Conservation (phyloP, 192 early-diverging fungal species). For the Lunasporangiospora selenospora region DNA sequence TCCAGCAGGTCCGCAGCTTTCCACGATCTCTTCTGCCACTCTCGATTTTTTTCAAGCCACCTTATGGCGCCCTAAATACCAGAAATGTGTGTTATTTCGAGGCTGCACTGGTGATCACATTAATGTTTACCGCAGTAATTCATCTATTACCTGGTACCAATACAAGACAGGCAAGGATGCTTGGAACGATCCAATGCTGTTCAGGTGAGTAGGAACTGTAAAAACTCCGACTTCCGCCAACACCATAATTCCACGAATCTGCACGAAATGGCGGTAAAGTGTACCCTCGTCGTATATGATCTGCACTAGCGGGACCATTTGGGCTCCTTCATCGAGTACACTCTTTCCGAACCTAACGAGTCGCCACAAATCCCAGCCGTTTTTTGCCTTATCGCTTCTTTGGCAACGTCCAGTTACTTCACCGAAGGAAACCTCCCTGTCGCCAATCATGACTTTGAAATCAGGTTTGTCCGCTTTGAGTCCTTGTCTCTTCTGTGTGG, state of each 20-base stretch:
- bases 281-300: conserved; percentile 4
- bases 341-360: conserved; percentile 1
- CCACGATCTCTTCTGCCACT: conserved; percentile 3
- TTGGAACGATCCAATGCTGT: neutral
- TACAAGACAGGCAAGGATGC: conserved; percentile 1
- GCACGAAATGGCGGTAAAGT: conserved; percentile 2
- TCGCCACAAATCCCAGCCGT: conserved; percentile 7
- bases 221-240: conserved; percentile 13
- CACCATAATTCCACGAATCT: conserved; percentile 5
- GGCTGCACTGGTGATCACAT: too few species aligned
- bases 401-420: neutral
- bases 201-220: conserved; percentile 4
- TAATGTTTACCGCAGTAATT: too few species aligned
- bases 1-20: conserved; percentile 1
- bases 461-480: conserved; percentile 8
- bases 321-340: conserved; percentile 7
- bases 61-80: neutral
- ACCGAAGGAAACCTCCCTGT: conserved; percentile 3
- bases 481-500: conserved; percentile 7
- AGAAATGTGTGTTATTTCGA: too few species aligned
- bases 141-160: conserved; percentile 19
- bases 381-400: conserved; percentile 4
- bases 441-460: conserved; percentile 13
- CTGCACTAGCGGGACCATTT: conserved; percentile 8
- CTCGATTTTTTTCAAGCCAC: conserved; percentile 4